phyloP scores from a whole-genome alignment of 2,329 filamentous ascomycete species.

The Penicillium hesseltinei region DNA sequence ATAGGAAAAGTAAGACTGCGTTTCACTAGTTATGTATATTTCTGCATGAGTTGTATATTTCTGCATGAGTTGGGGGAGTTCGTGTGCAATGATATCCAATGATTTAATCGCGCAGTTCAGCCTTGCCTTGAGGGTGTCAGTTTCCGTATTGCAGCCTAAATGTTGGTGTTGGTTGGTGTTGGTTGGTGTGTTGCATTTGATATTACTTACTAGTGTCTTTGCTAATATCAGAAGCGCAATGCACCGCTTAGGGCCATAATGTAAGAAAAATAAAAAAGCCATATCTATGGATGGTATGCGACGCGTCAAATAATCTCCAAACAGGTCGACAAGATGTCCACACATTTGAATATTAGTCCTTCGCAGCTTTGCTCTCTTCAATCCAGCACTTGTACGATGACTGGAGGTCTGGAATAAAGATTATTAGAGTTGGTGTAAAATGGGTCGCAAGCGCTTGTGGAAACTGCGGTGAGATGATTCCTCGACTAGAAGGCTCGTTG shows the following conservation, averaged over 20 bases:
- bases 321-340: background rate
- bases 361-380: background rate
- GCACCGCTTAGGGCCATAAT: background rate
- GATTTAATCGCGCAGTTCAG: background rate
- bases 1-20: background rate
- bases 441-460: background rate
- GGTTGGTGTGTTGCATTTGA: background rate
- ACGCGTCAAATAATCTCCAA: background rate
- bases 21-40: background rate
- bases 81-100: background rate
- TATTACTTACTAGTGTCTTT: background rate
- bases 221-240: background rate
- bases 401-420: background rate
- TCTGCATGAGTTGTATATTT: too few species aligned
- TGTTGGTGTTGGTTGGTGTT: background rate
- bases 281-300: background rate
- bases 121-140: background rate
- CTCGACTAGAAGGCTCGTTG: too few species aligned
- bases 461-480: background rate
- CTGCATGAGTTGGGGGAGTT: too few species aligned
- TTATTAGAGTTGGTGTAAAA: background rate
- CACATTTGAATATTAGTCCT: background rate
- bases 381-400: background rate
- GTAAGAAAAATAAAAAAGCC: background rate
- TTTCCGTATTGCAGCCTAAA: background rate